A percentile compares a stretch with the other conserved stretches of the same genome.
phyloP scores from a whole-genome alignment of 1,284 basidiomycete species.

The Macrocystidia cucumis region DNA sequence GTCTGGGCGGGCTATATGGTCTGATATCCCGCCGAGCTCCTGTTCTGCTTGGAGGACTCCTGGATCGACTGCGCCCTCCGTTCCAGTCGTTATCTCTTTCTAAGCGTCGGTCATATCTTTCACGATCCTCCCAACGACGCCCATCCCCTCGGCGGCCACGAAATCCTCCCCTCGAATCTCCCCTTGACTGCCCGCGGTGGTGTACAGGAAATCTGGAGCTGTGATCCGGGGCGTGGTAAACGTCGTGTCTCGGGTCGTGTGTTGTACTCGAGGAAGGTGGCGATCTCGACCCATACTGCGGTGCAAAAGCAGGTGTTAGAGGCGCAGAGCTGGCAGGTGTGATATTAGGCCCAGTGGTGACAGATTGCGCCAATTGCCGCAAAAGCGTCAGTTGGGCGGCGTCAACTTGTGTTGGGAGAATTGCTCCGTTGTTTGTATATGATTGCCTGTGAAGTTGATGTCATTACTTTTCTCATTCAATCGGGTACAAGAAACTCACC shows the following conservation, averaged over 20 bases:
- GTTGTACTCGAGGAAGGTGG: constrained; percentile 34
- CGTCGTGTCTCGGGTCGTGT: constrained; percentile 36
- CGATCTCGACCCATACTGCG: constrained; percentile 10
- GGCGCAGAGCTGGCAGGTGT: constrained; percentile 14
- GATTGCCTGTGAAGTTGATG: constrained; percentile 43
- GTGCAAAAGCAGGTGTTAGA: constrained; percentile 22
- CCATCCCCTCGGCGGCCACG: constrained; percentile 39
- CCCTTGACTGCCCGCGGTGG: constrained; percentile 27
- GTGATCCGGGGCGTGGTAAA: no score
- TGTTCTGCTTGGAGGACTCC: constrained; percentile 52
- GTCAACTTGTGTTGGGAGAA: constrained; percentile 33
- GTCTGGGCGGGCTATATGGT: constrained; percentile 49
- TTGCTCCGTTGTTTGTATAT: constrained; percentile 40
- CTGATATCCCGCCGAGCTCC: constrained; percentile 38
- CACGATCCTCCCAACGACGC: constrained; percentile 42
- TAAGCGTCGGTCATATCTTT: constrained; percentile 33
- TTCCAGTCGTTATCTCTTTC: constrained; percentile 40
- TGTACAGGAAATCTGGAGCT: no score
- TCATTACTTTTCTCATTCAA: constrained; percentile 9
- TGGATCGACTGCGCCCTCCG: constrained; percentile 54
- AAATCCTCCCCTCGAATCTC: constrained; percentile 38
- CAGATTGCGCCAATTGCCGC: constrained; percentile 63
- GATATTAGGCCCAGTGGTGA: constrained; percentile 24
- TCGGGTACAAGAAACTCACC: constrained; percentile 20
- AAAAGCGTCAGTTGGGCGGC: constrained; percentile 58